Conservation (phyloP, 805 yeast genomes). For the Candida boleticola region DNA sequence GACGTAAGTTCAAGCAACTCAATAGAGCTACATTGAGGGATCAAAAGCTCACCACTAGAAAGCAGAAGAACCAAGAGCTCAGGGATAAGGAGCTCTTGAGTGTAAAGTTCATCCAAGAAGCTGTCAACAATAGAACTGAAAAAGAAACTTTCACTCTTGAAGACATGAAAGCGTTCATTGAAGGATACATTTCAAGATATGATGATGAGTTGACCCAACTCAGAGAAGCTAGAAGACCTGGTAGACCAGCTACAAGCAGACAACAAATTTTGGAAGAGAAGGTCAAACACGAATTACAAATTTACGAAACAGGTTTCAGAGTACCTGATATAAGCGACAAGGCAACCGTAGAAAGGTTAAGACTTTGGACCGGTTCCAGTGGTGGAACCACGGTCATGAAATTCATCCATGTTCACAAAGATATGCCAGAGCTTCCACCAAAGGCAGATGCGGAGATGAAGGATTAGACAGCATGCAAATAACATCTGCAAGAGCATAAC, state of each 20-base stretch:
- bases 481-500: no score
- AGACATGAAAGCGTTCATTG: conserved; percentile 61
- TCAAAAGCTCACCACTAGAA: conserved; percentile 59
- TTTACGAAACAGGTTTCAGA: conserved; percentile 64
- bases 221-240: conserved; percentile 69
- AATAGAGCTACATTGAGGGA: conserved; percentile 87
- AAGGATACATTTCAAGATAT: conserved; percentile 63
- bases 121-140: conserved; percentile 27
- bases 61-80: conserved; percentile 54
- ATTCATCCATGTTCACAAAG: conserved; percentile 37
- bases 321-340: conserved; percentile 71
- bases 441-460: conserved; percentile 20
- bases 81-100: conserved; percentile 61
- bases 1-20: conserved; percentile 82
- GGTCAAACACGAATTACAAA: conserved; percentile 57
- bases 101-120: conserved; percentile 47
- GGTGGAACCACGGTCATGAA: conserved; percentile 73
- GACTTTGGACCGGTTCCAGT: conserved; percentile 77
- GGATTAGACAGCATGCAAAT: no score
- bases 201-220: conserved; percentile 72
- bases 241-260: conserved; percentile 75
- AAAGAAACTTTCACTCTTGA: conserved; percentile 44
- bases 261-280: conserved; percentile 66
- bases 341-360: conserved; percentile 56
- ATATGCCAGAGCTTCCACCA: conserved; percentile 22